These are phyloP conservation scores for Daldinia eschscholtzii DNA, from an alignment of 2,329 filamentous ascomycete species.

Conservation along the genomic window DNA sequence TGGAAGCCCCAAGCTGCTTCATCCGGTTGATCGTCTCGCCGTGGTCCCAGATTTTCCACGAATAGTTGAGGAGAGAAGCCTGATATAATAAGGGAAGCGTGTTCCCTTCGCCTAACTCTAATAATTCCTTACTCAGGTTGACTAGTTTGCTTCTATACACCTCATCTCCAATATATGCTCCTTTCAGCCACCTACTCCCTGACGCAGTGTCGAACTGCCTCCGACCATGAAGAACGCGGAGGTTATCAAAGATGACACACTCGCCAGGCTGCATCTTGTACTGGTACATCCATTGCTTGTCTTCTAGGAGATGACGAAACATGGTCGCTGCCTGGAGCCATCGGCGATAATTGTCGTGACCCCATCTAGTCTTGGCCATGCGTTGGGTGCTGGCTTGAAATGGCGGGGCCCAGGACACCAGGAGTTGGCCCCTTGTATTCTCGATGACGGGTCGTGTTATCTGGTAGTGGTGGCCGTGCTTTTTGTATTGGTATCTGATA, in stretches of 20 bases:
- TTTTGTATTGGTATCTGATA: slow-evolving; percentile 71
- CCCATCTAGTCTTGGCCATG: background rate
- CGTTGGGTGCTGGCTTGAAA: slow-evolving; percentile 71
- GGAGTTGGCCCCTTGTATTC: slow-evolving; percentile 49
- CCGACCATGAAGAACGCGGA: slow-evolving; percentile 85
- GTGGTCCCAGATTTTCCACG: slow-evolving; percentile 5
- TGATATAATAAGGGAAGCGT: background rate
- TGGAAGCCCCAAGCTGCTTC: background rate
- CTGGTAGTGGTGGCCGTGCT: slow-evolving; percentile 73
- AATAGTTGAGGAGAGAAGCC: background rate
- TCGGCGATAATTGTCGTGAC: slow-evolving; percentile 24
- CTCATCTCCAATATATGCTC: slow-evolving; percentile 77
- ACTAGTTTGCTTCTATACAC: slow-evolving; percentile 47
- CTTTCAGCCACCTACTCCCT: slow-evolving; percentile 84
- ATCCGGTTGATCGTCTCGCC: background rate
- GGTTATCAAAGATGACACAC: slow-evolving; percentile 94
- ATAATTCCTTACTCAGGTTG: slow-evolving; percentile 1
- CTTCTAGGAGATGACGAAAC: slow-evolving; percentile 72
- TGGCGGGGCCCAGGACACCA: slow-evolving; percentile 79
- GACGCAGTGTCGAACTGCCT: slow-evolving; percentile 76
- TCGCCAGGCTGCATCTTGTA: slow-evolving; percentile 82
- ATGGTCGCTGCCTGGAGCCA: slow-evolving; percentile 65
- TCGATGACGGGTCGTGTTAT: slow-evolving; percentile 67
- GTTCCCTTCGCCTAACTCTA: background rate
- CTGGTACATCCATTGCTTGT: slow-evolving; percentile 72